A percentile compares a stretch with the other conserved stretches of the same genome.
phyloP scores from a whole-genome alignment of 371 early-diverging fungal genomes.

The Coemansia sp. region DNA sequence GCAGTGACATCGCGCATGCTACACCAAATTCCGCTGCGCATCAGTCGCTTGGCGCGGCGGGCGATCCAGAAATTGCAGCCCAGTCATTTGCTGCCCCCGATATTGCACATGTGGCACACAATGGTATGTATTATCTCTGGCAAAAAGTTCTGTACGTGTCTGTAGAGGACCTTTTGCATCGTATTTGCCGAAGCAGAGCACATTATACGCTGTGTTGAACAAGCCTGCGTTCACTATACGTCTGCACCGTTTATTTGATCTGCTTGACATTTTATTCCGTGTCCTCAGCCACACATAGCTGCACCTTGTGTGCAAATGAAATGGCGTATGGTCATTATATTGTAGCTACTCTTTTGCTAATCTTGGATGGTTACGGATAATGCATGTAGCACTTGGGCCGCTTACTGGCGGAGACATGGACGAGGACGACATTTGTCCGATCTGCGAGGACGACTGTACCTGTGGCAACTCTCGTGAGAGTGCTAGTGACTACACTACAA shows the following conservation, averaged over 20 bases:
- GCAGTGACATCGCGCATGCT: slow-evolving; percentile 11
- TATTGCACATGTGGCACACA: neutral
- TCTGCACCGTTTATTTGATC: neutral
- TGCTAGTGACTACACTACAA: neutral
- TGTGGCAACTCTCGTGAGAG: slow-evolving; percentile 25
- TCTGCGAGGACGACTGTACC: slow-evolving; percentile 53
- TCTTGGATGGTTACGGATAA: neutral
- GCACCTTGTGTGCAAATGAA: neutral
- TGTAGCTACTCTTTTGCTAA: neutral
- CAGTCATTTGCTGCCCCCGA: neutral
- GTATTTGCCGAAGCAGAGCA: no score
- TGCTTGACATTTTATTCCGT: neutral
- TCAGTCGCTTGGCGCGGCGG: neutral
- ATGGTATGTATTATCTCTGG: neutral
- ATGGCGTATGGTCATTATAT: neutral
- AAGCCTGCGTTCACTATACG: neutral
- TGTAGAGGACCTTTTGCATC: neutral
- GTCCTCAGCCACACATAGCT: slow-evolving; percentile 5
- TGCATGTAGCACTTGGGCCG: neutral
- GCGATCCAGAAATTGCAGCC: neutral
- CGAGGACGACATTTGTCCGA: slow-evolving; percentile 51
- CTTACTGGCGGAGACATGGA: slow-evolving; percentile 33
- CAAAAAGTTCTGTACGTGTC: neutral
- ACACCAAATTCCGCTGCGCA: neutral
- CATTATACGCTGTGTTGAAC: no score